Conservation (phyloP, 805 yeast genomes). For the Candida insectalens region DNA sequence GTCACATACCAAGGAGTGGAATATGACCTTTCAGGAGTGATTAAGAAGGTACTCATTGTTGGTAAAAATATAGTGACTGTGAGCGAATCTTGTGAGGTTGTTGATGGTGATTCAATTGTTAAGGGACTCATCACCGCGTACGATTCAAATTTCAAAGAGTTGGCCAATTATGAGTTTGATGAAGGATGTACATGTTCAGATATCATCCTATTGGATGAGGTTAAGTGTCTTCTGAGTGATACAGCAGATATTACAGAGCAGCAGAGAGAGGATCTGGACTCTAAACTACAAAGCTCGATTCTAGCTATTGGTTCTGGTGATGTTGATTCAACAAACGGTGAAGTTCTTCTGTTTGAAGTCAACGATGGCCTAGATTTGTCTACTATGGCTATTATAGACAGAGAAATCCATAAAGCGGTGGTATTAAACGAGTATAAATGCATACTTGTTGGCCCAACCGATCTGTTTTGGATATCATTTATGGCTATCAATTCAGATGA, state of each 20-base stretch:
- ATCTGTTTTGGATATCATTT: constrained; percentile 6
- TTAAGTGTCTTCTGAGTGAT: constrained; percentile 6
- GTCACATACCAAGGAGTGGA: neutral
- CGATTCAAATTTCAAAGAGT: constrained; percentile 2
- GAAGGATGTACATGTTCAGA: constrained; percentile 6
- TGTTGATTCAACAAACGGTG: constrained; percentile 6
- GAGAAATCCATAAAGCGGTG: constrained; percentile 1
- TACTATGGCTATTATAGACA: constrained; percentile 9
- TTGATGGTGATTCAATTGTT: neutral
- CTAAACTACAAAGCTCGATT: constrained; percentile 6
- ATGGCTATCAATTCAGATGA: constrained; percentile 2
- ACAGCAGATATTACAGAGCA: constrained; percentile 4
- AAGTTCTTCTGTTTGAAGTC: constrained; percentile 8
- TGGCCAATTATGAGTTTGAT: constrained; percentile 11
- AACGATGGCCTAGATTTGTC: constrained; percentile 5
- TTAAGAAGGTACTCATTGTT: neutral
- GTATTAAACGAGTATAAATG: constrained; percentile 3
- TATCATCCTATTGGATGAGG: constrained; percentile 2
- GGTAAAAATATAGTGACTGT: neutral
- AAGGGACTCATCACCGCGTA: constrained; percentile 3
- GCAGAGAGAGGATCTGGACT: constrained; percentile 1
- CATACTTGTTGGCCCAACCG: constrained; percentile 9
- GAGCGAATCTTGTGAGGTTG: too few relatives aligned
- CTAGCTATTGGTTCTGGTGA: constrained; percentile 6
- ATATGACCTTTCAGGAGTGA: neutral